Conservation (phyloP, 257 asterid genomes). For the Coffea eugenioides region DNA sequence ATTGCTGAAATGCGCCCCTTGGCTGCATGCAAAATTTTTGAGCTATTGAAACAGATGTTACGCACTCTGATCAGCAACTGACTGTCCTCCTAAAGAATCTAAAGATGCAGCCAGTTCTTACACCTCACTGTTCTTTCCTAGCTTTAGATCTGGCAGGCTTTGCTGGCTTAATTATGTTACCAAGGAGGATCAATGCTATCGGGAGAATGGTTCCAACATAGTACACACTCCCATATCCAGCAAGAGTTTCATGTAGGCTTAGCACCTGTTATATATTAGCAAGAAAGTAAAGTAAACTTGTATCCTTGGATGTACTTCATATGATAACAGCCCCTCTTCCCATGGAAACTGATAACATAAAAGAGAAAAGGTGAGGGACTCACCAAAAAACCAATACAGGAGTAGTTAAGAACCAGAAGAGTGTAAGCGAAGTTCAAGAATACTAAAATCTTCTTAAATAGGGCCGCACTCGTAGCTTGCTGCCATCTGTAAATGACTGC, state of each 20-base stretch:
- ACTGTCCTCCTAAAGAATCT: constrained; percentile 5
- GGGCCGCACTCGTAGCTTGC: constrained; percentile 53
- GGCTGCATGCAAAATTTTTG: constrained; percentile 17
- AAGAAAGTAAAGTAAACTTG: not conserved
- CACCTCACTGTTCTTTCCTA: constrained; percentile 62
- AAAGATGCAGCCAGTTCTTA: constrained; percentile 16
- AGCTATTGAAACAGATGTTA: constrained; percentile 17
- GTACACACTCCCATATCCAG: constrained; percentile 80
- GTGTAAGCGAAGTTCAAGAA: constrained; percentile 72
- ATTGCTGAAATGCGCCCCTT: constrained; percentile 8
- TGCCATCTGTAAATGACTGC: constrained; percentile 79
- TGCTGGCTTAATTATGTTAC: constrained; percentile 76
- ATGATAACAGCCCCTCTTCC: not conserved
- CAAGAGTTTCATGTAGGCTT: constrained; percentile 73
- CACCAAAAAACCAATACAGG: constrained; percentile 91
- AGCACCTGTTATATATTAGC: constrained; percentile 50
- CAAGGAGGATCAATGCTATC: constrained; percentile 50
- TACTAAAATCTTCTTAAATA: constrained; percentile 45
- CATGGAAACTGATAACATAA: not conserved
- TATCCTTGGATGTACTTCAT: not conserved
- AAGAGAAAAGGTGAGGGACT: constrained; percentile 18
- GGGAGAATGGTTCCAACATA: constrained; percentile 82
- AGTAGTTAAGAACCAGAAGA: constrained; percentile 71
- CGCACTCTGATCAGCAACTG: constrained; percentile 8
- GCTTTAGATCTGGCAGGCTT: constrained; percentile 65